Evolutionary conservation across 2,329 filamentous ascomycete genomes (phyloP).

Genomic region (Talaromyces islandicus): DNA sequence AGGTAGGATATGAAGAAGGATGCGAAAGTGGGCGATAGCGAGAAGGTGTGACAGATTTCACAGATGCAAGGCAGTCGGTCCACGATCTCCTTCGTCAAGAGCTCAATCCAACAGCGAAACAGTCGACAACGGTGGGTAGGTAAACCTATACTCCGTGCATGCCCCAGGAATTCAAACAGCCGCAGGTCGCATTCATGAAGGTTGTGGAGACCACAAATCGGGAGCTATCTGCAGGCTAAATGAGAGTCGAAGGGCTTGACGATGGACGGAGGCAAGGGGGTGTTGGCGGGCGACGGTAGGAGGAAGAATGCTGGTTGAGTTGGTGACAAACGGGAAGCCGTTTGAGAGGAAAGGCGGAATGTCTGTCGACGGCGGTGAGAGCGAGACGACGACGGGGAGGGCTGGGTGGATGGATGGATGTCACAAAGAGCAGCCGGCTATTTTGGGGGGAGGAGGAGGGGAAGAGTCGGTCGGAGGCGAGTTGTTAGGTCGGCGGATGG

Average conservation of each 20-base stretch:
- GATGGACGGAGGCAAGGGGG: constrained; percentile 29
- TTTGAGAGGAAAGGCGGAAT: background rate
- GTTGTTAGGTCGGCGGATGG: background rate
- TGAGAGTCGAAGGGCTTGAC: constrained; percentile 23
- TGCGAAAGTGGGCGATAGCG: constrained; percentile 11
- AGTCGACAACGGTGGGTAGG: constrained; percentile 16
- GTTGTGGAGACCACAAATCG: constrained; percentile 17
- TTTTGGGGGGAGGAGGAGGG: background rate
- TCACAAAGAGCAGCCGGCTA: background rate
- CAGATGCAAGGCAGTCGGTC: constrained; percentile 2
- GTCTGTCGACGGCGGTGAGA: constrained; percentile 15
- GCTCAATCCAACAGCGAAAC: background rate
- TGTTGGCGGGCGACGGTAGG: constrained; percentile 12
- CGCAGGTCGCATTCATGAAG: constrained; percentile 32
- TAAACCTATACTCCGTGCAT: constrained; percentile 37
- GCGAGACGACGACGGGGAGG: constrained; percentile 3
- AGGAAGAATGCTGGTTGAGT: constrained; percentile 29
- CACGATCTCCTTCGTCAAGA: background rate
- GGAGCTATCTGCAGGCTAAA: constrained; percentile 17
- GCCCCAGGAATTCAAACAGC: constrained; percentile 33
- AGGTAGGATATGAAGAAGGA: constrained; percentile 19
- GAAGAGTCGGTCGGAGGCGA: background rate
- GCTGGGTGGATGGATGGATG: background rate
- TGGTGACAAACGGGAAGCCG: constrained; percentile 26
- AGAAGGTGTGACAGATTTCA: constrained; percentile 9